These are phyloP conservation scores for Phytophthora meadii DNA, from an alignment of 352 stramenopile species.

Conservation along the genomic window DNA sequence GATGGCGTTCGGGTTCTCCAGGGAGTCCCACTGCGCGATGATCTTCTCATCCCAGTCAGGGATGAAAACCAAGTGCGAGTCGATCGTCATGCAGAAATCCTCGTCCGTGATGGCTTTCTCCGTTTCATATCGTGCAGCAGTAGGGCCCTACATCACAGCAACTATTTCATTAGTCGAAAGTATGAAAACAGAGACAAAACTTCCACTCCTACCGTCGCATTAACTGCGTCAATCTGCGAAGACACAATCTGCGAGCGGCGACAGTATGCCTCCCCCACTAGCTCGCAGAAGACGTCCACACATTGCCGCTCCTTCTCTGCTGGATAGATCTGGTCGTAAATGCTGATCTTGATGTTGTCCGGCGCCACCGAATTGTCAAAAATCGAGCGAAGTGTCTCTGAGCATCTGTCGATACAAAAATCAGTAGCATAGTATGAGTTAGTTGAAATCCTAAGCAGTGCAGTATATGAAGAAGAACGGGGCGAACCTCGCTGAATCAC, in stretches of 20 bases:
- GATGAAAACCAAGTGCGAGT: conserved; percentile 85
- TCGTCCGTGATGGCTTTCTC: conserved; percentile 81
- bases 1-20: conserved; percentile 78
- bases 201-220: conserved; percentile 54
- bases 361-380: conserved; percentile 73
- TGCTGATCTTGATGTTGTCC: conserved; percentile 64
- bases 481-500: conserved; percentile 68
- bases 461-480: not conserved
- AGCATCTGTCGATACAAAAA: conserved; percentile 42
- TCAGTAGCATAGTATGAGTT: conserved; percentile 3
- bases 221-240: conserved; percentile 69
- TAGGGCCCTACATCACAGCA: conserved; percentile 57
- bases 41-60: conserved; percentile 81
- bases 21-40: conserved; percentile 71
- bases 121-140: conserved; percentile 73
- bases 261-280: conserved; percentile 68
- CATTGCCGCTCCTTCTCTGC: conserved; percentile 71
- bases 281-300: conserved; percentile 69
- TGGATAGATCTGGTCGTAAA: conserved; percentile 80
- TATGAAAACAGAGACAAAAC: not conserved
- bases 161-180: conserved; percentile 11
- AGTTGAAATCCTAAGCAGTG: not conserved
- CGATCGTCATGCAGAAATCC: conserved; percentile 83
- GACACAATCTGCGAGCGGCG: conserved; percentile 71
- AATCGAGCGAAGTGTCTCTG: conserved; percentile 82